Base-by-base conservation (phyloP, 2,329 filamentous ascomycete species). In the Thielaviopsis populi region DNA sequence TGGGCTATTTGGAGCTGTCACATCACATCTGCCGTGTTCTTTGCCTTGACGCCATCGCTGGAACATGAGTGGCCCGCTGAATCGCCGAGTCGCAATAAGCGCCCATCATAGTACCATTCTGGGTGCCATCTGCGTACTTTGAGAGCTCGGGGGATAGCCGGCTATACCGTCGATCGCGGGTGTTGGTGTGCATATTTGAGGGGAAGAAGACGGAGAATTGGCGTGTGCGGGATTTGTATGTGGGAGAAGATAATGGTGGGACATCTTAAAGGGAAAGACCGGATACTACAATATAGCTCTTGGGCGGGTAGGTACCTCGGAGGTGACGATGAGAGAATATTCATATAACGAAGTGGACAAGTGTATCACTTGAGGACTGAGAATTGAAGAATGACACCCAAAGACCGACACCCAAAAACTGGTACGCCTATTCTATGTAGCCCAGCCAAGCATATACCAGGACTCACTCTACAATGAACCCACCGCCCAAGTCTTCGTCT, bases 401-500 rank as follows among this genome's bases (percentile, higher is more conserved):
- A n/a, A n/a, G n/a, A n/a, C n/a, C n/a, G n/a, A n/a, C n/a, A n/a
- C n/a, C n/a, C n/a, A n/a, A n/a, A n/a, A n/a, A n/a, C n/a, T n/a
- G n/a, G n/a, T n/a, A n/a, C 2, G 46, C 19, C 46, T 50, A 10
- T 13, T 50, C 19, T 27, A 17, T 27, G 24, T 50, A 50, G 19
- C 46, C 19, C 24, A 50, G 46, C 46, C 19, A 50, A 50, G 46
- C 46, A 50, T 24, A 27, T 27, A 19, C 50, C 50, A 13, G 24
- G 13, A 43, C 17, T 41, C 37, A 61, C 6, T 60, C 58, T 19
- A 61, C 15, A 27, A 64, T 43, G 43, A 64, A 64, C 7, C 63
- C 63, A 13, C 63, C 63, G 19, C 42, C 56, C 27, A 56, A 33
- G 22, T 46, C 58, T 19, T 66, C 54, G 7, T 62, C 63, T 19